These are phyloP conservation scores for Truncatella angustata DNA, from an alignment of 2,329 filamentous ascomycete species.

Conservation along the genomic window DNA sequence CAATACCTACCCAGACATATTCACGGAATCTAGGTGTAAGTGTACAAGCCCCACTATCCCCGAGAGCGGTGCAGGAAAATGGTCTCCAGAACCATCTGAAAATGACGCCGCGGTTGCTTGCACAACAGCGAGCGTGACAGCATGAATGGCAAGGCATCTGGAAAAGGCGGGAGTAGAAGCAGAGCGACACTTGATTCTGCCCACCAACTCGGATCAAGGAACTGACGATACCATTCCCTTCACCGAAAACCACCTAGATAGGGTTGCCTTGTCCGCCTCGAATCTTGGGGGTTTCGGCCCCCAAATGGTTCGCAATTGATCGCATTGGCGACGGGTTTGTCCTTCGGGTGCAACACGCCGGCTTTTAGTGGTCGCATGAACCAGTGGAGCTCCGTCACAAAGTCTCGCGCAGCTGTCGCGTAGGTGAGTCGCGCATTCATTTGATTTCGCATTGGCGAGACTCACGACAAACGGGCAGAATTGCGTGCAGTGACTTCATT, in stretches of 20 bases:
- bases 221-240: neutral
- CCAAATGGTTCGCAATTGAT: slow-evolving; percentile 9
- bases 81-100: neutral
- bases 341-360: neutral
- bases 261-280: slow-evolving; percentile 9
- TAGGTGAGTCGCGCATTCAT: neutral
- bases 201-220: neutral
- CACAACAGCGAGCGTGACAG: neutral
- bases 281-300: slow-evolving; percentile 3
- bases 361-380: neutral
- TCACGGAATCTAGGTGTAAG: neutral
- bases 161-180: neutral
- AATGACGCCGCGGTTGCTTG: neutral
- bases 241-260: slow-evolving; percentile 3
- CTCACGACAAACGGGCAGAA: neutral
- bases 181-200: neutral
- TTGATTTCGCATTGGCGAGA: slow-evolving; percentile 5
- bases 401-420: neutral
- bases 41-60: neutral
- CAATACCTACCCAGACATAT: too few relatives aligned
- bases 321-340: neutral
- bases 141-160: neutral
- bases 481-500: neutral
- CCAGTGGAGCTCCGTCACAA: neutral
- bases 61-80: neutral